Evolutionary conservation across 2,329 filamentous ascomycete species (phyloP), one percentile per base, ranked within the genome.

Genomic region (Fusarium sp.): DNA sequence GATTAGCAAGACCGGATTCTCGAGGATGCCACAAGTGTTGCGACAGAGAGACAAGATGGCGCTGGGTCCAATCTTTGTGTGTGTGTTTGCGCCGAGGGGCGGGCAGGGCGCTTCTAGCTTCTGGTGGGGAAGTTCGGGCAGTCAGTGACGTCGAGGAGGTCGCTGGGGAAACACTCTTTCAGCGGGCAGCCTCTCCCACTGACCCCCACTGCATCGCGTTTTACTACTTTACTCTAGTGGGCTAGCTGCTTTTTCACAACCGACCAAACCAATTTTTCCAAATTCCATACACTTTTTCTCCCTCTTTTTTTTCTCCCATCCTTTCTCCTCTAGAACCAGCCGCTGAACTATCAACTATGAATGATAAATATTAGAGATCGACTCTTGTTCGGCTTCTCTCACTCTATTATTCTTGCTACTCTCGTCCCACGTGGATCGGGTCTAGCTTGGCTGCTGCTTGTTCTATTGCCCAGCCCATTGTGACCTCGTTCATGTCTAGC

Each of bases 101-200:
- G 27, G 69, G 63, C 52, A 65, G 36, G 61, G 63, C 31, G 52
- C 66, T 68, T 69, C 22, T 60, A 57, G 58, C 25, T 33, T n/a
- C 42, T 18, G 40, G 71, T 64, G 70, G 71, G 57, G 65, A 65
- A 60, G 20, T 69, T 65, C 14, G 35, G 14, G 16, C 60, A 69
- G 77, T 60, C 60, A 70, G 77, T 80, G 78, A 79, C 77, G 77
- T 78, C 71, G 71, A 50, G 59, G 64, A 38, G 33, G 78, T 80
- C 78, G 78, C 78, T 77, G 66, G 75, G 78, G 78, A 78, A 80
- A 80, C 79, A 71, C 40, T 27, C 35, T 45, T 69, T 45, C 9
- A 56, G 29, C 29, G 29, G 29, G 29, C 57, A 20, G 31, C 31
- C 33, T 31, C 62, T 66, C 57, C 57, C 35, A 57, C 33, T 33